Base-by-base conservation (phyloP, 768 basidiomycete genomes). In the Russula emetica region DNA sequence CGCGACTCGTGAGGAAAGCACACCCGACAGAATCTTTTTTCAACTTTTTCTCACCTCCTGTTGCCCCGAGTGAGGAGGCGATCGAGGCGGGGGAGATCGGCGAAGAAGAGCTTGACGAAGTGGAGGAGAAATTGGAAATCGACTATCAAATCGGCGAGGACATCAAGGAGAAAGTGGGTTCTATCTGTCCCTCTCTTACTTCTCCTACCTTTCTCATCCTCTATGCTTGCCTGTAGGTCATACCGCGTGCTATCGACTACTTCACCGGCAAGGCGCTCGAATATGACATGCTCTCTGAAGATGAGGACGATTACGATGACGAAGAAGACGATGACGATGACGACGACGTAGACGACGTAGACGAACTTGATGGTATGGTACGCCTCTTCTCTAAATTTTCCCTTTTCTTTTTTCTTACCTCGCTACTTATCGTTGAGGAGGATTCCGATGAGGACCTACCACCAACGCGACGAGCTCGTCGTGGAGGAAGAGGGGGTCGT, bases 91-190 rank as follows among this genome's bases (percentile, higher is more conserved):
- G 81, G 28, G 92, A 94, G 3, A 78, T 90, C 22, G 91, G 91
- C 0, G 88, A 88, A 1, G 90, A 93, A 0, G 91, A 92, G 26
- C 82, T 96, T 0, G 91, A 92, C 57, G 94, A 94, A 66, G 80
- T 97, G 50, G 94, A 98, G 74, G 90, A 89, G 74, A 90, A 91
- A 73, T 83, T 99, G 57, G 96, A 98, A 80, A 80, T 94, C 66
- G 96, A 99, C 76, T 98, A 98, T 74, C 95, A 98, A 79, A 88
- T 99, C 70, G 95, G 96, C 50, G 96, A 98, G 79, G 95, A 98
- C 77, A 79, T 98, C 70, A 98, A 98, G 78, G 96, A 98, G 74
- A 92, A 94, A 82, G 92, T 90, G 57, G 7, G 77, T 73, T n/a
- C 52, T 42, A 66, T 7, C 34, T 52, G 20, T 14, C 47, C 18